Base-by-base conservation (phyloP, 177 flowering plant genomes). In the Tripterygium wilfordii region DNA sequence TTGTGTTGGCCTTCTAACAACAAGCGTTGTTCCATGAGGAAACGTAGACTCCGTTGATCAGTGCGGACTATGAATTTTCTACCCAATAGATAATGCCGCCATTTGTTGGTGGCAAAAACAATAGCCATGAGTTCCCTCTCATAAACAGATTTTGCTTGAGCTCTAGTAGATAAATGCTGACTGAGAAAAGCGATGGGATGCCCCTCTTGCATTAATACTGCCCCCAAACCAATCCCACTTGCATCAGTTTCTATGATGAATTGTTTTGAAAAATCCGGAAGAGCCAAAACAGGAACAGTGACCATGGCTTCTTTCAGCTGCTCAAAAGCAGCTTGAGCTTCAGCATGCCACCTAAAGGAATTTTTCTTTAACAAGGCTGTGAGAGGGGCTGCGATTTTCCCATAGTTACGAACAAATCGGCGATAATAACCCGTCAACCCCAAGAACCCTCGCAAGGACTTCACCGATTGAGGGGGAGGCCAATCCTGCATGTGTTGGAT, bases 361-460 rank as follows among this genome's bases (percentile, higher is more conserved):
- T 56, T 30, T 20, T 56, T 56, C 22, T 33, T 30, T 3, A 48
- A 10, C 21, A 31, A 17, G 0, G 39, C 26, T 5, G 41, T 38
- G 5, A 47, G 20, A 1, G 52, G 53, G 3, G 26, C 1, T 0
- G 15, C 23, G 10, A 47, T 47, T 0, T 0, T n/a, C 2, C 39
- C 29, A 39, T 46, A 47, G 5, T 18, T n/a, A 2, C 4, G 6
- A 2, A 46, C n/a, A 18, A 47, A 56, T n/a, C 27, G 27, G 8
- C 52, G 8, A 16, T 56, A 55, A 26, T 55, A 45, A 0, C 45
- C 48, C 3, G 51, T 27, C 1, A 55, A 28, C 1, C 59, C 51
- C 28, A 46, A 22, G 18, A 56, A 46, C 2, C 46, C 60, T 12
- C 53, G 10, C 0, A 56, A n/a, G 1, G 26, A 17, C 21, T 27